These are phyloP conservation scores for Volvox africanus DNA, from an alignment of 139 green algal genomes.

Conservation along the genomic window DNA sequence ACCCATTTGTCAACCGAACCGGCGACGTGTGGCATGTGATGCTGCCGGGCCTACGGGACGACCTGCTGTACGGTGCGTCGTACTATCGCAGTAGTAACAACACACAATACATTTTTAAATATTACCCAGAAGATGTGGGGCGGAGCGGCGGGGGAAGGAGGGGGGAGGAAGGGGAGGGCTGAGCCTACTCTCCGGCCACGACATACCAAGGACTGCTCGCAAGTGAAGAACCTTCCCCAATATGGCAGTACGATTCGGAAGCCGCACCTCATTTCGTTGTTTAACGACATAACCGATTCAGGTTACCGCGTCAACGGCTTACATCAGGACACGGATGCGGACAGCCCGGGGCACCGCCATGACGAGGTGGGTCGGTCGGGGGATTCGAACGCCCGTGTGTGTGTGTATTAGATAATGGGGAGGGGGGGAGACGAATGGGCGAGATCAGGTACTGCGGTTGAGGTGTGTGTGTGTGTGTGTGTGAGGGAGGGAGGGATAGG, in stretches of 20 bases:
- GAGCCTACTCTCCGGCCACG: too few species aligned
- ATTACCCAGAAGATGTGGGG: too few species aligned
- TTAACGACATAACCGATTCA: conserved; percentile 12
- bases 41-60: conserved; percentile 72
- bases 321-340: conserved; percentile 53
- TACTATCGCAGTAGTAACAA: too few species aligned
- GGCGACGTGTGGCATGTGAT: conserved; percentile 91
- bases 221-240: too few species aligned
- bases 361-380: conserved; percentile 24
- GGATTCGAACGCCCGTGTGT: not conserved
- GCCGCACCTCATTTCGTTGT: too few species aligned
- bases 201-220: too few species aligned
- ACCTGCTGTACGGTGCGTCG: conserved; percentile 81
- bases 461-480: not conserved
- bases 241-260: too few species aligned
- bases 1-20: conserved; percentile 79
- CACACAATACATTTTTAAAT: too few species aligned
- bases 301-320: conserved; percentile 70
- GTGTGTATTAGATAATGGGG: not conserved
- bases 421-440: not conserved
- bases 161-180: too few species aligned
- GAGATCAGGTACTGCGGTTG: not conserved
- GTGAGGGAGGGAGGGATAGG: too few species aligned
- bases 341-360: conserved; percentile 47
- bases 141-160: too few species aligned